Base-by-base conservation (phyloP, 768 basidiomycete species). In the Serendipita sp. region DNA sequence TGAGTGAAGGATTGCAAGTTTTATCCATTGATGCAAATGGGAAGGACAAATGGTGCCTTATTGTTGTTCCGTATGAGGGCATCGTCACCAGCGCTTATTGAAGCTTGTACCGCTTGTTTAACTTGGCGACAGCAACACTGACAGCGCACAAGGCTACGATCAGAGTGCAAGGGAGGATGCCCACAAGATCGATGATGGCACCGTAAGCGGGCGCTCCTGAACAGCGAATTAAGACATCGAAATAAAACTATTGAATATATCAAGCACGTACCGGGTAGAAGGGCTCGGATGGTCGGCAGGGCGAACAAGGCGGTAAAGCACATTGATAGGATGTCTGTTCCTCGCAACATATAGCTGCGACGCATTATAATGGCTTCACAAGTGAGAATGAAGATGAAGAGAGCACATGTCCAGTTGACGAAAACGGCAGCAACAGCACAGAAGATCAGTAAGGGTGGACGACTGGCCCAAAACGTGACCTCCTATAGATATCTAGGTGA, bases 311-410 rank as follows among this genome's bases (percentile, higher is more conserved):
- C 55, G 33, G 55, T 60, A 34, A 60, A 60, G 55, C 29, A 33
- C 23, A 60, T 36, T 10, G 29, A 31, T 10, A 60, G 34, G 29
- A 60, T 31, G 34, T 60, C 55, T 10, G 55, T 60, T 23, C 55
- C 55, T 10, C n/a, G 16, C 10, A 60, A 37, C 55, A 60, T 60
- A 29, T 33, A 60, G 16, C 33, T 37, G 34, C 55, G 55, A 4
- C 55, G 55, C 27, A 60, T 27, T 10, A 60, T n/a, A 29, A 60
- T 60, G 18, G 36, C 55, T 37, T 60, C 55, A 29, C 55, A 60
- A n/a, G 55, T 60, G 27, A 60, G 55, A 31, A 31, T 60, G 55
- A 60, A 60, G 55, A 60, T 60, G 55, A 60, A 60, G 4, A 60
- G 8, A 10, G 55, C 36, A 10, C 27, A 60, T 60, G 55, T 60